Conservation (phyloP, 306 rosid genomes). For the Adenanthera pavonina region DNA sequence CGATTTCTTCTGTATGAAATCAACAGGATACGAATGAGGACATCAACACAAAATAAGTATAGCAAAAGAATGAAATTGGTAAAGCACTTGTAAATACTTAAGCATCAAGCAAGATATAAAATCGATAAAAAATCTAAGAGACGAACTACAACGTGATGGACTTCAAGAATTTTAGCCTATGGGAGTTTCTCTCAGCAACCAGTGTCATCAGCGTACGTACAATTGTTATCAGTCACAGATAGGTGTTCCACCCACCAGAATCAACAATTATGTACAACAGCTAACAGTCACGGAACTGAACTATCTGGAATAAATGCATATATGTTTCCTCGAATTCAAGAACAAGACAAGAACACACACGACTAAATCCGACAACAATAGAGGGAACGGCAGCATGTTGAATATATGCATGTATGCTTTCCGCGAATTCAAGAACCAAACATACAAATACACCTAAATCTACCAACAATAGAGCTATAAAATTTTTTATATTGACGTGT, state of each 20-base stretch:
- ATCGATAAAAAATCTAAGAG: background rate
- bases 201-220: background rate
- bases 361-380: background rate
- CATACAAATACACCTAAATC: background rate
- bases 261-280: background rate
- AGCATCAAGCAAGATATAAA: background rate
- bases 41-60: background rate
- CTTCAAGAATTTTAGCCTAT: background rate
- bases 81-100: background rate
- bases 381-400: constrained; percentile 1
- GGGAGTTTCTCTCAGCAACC: background rate
- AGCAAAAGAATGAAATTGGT: background rate
- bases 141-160: background rate
- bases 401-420: background rate
- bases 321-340: constrained; percentile 15
- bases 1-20: background rate
- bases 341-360: constrained; percentile 5
- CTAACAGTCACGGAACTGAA: constrained; percentile 9
- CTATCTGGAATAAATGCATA: background rate
- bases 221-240: constrained; percentile 12
- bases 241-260: background rate
- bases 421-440: constrained; percentile 20
- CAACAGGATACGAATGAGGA: constrained; percentile 21
- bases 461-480: background rate
- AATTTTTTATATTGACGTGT: background rate